Percentiles rank a stretch among this genome's conserved stretches.
phyloP scores from a whole-genome alignment of 2,329 filamentous ascomycete genomes.

The Phyllosticta paracitricarpa region DNA sequence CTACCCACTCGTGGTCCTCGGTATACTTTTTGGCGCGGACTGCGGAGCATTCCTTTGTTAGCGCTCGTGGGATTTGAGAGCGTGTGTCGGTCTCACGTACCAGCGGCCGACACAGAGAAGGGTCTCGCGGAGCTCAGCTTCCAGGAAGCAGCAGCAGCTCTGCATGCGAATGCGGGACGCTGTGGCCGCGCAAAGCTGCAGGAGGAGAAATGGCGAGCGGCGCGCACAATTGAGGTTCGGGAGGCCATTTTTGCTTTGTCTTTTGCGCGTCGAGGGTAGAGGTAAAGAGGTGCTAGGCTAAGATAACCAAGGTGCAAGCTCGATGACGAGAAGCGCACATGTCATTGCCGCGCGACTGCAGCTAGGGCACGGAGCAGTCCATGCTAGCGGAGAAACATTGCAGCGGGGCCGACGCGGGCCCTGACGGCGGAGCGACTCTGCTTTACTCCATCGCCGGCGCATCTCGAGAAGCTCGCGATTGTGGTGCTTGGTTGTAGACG shows the following conservation, averaged over 20 bases:
- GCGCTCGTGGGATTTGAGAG: neutral
- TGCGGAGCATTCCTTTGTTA: slow-evolving; percentile 21
- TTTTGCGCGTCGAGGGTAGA: neutral
- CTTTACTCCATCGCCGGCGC: neutral
- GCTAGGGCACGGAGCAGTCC: neutral
- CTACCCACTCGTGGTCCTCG: slow-evolving; percentile 97
- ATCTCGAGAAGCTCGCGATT: neutral
- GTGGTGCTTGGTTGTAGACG: neutral
- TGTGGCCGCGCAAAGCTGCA: slow-evolving; percentile 13
- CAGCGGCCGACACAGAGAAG: slow-evolving; percentile 28
- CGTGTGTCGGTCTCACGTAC: slow-evolving; percentile 15
- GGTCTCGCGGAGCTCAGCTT: slow-evolving; percentile 18
- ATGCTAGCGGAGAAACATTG: neutral
- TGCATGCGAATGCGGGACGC: slow-evolving; percentile 16
- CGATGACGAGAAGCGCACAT: slow-evolving; percentile 7
- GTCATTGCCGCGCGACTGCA: neutral
- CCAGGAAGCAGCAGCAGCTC: slow-evolving; percentile 15
- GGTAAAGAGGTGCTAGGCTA: slow-evolving; percentile 6
- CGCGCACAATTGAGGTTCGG: slow-evolving; percentile 23
- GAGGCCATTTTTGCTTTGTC: slow-evolving; percentile 23
- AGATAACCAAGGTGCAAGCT: neutral
- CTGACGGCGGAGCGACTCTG: neutral
- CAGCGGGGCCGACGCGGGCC: neutral
- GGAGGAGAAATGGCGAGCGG: slow-evolving; percentile 25
- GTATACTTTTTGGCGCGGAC: slow-evolving; percentile 75